phyloP scores from a whole-genome alignment of 83 land plant genomes.

The Larix sibirica region DNA sequence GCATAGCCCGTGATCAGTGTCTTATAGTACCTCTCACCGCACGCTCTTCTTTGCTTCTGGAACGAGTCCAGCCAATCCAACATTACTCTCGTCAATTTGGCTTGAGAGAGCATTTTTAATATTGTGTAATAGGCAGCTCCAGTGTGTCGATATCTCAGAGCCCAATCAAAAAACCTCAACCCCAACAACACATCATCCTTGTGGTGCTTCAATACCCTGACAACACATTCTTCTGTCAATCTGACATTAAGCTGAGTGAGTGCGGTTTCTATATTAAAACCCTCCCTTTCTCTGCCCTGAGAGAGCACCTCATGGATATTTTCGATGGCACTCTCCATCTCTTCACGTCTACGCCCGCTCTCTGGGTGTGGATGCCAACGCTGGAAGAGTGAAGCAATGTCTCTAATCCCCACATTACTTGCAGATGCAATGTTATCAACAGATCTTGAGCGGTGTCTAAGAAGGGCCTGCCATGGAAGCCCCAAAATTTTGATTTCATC shows the following conservation, averaged over 20 bases:
- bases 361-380: background rate
- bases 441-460: background rate
- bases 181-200: background rate
- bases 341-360: background rate
- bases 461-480: background rate
- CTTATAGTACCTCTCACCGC: conserved; percentile 20
- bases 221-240: background rate
- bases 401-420: background rate
- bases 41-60: background rate
- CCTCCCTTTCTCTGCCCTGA: background rate
- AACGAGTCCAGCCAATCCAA: background rate
- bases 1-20: conserved; percentile 59
- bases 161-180: conserved; percentile 37
- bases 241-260: background rate
- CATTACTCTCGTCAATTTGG: background rate
- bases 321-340: background rate
- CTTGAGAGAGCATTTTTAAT: conserved; percentile 21
- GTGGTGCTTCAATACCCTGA: background rate
- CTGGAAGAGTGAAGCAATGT: background rate
- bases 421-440: too few relatives aligned
- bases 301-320: background rate
- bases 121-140: conserved; percentile 23
- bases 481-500: background rate
- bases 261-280: background rate
- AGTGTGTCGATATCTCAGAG: conserved; percentile 21